Evolutionary conservation across 164 flowering plant species (phyloP).

Genomic region (Echeveria elegans): DNA sequence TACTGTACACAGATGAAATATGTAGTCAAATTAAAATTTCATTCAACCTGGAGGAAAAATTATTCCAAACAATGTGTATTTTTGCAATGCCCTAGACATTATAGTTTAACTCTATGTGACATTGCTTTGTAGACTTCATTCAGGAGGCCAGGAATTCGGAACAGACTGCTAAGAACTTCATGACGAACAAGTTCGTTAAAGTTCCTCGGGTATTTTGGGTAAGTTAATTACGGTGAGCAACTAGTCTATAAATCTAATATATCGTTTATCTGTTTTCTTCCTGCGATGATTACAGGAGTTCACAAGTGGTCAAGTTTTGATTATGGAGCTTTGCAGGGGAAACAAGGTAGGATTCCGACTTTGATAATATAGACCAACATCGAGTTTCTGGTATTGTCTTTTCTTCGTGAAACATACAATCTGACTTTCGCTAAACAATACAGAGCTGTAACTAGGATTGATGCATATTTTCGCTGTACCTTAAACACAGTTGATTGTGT

Average conservation of each 20-base stretch:
- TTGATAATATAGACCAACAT: background rate
- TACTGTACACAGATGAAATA: background rate
- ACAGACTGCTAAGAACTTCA: constrained; percentile 59
- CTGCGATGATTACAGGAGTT: constrained; percentile 37
- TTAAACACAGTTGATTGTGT: no score
- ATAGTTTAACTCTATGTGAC: background rate
- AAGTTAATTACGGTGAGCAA: constrained; percentile 14
- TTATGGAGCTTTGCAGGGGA: constrained; percentile 73
- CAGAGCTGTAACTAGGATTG: no score
- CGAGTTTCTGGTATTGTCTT: background rate
- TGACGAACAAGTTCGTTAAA: constrained; percentile 36
- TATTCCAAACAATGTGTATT: no score
- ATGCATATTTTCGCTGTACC: no score
- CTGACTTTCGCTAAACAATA: background rate
- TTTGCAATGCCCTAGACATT: background rate
- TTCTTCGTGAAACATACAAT: background rate
- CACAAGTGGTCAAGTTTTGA: constrained; percentile 67
- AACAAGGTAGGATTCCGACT: constrained; percentile 42
- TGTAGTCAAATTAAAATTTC: no score
- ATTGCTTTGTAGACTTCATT: constrained; percentile 51
- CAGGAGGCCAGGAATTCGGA: constrained; percentile 75
- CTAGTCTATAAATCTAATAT: background rate
- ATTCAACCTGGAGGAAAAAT: no score
- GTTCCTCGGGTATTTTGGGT: constrained; percentile 81
- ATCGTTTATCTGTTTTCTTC: background rate